Conservation (phyloP, 1,284 basidiomycete species). For the Peniophora sp. region DNA sequence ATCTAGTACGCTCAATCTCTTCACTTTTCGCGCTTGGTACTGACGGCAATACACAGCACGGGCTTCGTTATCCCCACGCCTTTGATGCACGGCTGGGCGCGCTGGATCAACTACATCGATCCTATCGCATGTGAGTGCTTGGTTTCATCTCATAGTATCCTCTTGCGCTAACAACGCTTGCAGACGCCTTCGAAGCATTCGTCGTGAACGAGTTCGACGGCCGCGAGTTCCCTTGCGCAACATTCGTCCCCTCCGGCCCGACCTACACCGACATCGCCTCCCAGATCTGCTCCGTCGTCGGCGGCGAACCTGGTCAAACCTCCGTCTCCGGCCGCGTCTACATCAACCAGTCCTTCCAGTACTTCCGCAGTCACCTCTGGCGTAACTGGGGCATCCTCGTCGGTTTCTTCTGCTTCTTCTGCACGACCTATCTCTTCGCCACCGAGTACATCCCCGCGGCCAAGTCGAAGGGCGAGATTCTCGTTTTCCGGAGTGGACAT, state of each 20-base stretch:
- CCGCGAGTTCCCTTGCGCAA: conserved; percentile 22
- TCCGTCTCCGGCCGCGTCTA: conserved; percentile 48
- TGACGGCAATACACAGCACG: conserved; percentile 28
- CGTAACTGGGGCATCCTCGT: conserved; percentile 46
- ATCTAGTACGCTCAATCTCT: conserved; percentile 23
- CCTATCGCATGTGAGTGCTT: conserved; percentile 40
- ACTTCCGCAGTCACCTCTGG: conserved; percentile 50
- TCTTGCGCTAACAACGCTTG: no score
- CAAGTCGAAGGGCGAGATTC: conserved; percentile 44
- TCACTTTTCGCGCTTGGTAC: no score
- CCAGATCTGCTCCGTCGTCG: conserved; percentile 49
- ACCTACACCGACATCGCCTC: not conserved
- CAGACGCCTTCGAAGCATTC: conserved; percentile 27
- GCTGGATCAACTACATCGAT: conserved; percentile 79
- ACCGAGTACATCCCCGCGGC: conserved; percentile 46
- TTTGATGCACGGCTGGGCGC: conserved; percentile 82
- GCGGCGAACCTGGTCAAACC: conserved; percentile 38
- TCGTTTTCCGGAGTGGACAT: conserved; percentile 32
- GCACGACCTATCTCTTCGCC: conserved; percentile 48
- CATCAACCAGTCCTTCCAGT: conserved; percentile 44
- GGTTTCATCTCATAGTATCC: no score
- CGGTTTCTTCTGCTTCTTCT: conserved; percentile 62
- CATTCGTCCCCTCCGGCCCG: conserved; percentile 24
- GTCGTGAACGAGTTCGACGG: conserved; percentile 39
- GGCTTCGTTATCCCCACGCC: conserved; percentile 69